Evolutionary conservation across 2,329 filamentous ascomycete genomes (phyloP).

Genomic region (Coniosporium tulheliwenetii): DNA sequence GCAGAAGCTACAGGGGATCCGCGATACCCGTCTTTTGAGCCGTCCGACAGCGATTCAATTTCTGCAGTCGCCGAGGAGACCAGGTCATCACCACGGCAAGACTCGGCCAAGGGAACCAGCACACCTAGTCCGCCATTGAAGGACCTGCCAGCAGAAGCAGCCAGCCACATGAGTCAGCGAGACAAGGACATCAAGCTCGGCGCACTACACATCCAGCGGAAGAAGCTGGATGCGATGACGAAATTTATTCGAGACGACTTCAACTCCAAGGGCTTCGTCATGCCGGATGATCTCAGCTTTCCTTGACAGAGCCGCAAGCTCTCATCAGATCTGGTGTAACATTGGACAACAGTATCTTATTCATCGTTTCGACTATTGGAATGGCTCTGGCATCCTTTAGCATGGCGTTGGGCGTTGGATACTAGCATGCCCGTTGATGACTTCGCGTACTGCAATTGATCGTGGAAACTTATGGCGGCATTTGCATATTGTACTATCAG

Average conservation of each 20-base stretch:
- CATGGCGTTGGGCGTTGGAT: neutral
- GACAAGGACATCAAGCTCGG: slow-evolving; percentile 21
- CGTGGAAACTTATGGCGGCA: too few species aligned
- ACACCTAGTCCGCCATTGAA: slow-evolving; percentile 3
- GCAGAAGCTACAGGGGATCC: slow-evolving; percentile 24
- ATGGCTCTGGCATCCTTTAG: too few species aligned
- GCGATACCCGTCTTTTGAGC: slow-evolving; percentile 17
- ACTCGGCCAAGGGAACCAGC: neutral
- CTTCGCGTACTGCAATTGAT: neutral
- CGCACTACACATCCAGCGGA: slow-evolving; percentile 30
- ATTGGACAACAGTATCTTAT: too few species aligned
- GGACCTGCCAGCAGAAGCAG: slow-evolving; percentile 13
- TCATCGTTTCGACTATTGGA: too few species aligned
- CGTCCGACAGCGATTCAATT: neutral
- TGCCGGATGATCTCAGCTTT: slow-evolving; percentile 22
- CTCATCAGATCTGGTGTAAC: too few species aligned
- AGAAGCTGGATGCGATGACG: slow-evolving; percentile 30
- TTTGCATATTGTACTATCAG: too few species aligned
- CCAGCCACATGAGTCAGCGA: slow-evolving; percentile 19
- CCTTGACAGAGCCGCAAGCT: too few species aligned
- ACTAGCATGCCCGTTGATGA: neutral
- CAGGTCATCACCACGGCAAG: neutral
- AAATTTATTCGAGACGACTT: slow-evolving; percentile 27
- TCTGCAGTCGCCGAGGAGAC: neutral
- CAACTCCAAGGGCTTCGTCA: slow-evolving; percentile 27